A percentile compares a stretch with the other conserved stretches of the same genome.
phyloP scores from a whole-genome alignment of 2,329 filamentous ascomycete genomes.

The Malbranchea zuffiana region DNA sequence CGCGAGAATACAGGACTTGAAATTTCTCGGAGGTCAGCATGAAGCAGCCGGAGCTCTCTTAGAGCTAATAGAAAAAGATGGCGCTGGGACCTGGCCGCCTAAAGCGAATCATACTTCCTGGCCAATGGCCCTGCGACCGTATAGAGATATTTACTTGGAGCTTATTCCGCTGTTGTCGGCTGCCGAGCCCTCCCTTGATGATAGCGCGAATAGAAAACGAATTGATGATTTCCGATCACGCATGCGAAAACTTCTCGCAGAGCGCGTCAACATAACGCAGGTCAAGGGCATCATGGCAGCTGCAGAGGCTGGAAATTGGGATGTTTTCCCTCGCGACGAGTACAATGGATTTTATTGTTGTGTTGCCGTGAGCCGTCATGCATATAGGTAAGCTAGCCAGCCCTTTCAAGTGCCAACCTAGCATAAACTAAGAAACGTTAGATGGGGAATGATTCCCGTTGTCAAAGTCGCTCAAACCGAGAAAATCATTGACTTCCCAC shows the following conservation, averaged over 20 bases:
- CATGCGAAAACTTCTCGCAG: conserved; percentile 16
- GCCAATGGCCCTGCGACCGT: conserved; percentile 22
- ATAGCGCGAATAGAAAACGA: conserved; percentile 18
- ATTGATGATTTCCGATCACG: conserved; percentile 17
- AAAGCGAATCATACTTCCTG: conserved; percentile 18
- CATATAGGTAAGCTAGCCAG: conserved; percentile 19
- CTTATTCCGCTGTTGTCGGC: conserved; percentile 20
- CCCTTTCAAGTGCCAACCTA: not conserved
- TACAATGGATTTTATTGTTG: conserved; percentile 29
- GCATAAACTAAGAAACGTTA: not conserved
- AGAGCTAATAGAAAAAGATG: conserved; percentile 15
- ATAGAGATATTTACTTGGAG: conserved; percentile 24
- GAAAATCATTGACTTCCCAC: conserved; percentile 22
- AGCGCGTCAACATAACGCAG: conserved; percentile 18
- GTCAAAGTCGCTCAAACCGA: conserved; percentile 28
- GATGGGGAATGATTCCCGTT: conserved; percentile 28
- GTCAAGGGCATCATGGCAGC: conserved; percentile 19
- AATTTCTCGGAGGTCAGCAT: conserved; percentile 3
- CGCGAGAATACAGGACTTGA: not conserved
- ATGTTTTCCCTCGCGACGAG: conserved; percentile 15
- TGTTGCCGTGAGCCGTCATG: conserved; percentile 25
- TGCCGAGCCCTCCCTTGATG: conserved; percentile 18
- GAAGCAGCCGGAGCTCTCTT: conserved; percentile 7
- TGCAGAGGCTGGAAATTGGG: conserved; percentile 3
- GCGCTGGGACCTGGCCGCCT: conserved; percentile 19